Evolutionary conservation across 2,329 filamentous ascomycete genomes (phyloP), one percentile per base, ranked within the genome.

Genomic region (Raffaelea arxii): DNA sequence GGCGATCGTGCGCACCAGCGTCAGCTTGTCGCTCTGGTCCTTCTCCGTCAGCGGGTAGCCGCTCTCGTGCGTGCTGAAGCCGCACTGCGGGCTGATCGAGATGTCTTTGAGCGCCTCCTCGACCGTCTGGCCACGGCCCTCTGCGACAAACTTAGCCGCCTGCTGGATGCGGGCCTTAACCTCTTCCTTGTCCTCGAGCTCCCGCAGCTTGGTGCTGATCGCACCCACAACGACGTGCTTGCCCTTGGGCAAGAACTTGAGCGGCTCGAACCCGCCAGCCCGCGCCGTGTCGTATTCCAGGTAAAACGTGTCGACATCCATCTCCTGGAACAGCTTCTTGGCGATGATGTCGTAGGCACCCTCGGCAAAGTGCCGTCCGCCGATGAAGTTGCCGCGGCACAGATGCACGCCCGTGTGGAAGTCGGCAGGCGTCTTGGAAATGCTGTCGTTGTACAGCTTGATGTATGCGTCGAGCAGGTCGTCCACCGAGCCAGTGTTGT

Each of bases 341-440:
- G 80, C 80, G 48, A 84, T 83, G 50, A 75, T 68, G 59, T 84
- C 80, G 62, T 84, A 84, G 21, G 74, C 75, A 23, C 80, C 80
- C 57, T 82, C 77, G 44, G 77, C 76, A 56, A 84, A 84, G 64
- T 82, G 77, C 24, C 79, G 72, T 19, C 75, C 77, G 46, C 77
- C 75, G 52, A 81, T 77, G 61, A 83, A 84, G 66, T 84, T 84
- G 42, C 74, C 75, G 9, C 74, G 74, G 71, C 85, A 89, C 44
- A 89, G 69, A 59, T 90, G 86, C 16, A 90, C 80, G 40, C 85
- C 85, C 3, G 86, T 74, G 62, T 88, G 84, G 70, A 89, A 77
- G 58, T 89, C 84, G 2, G 69, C 61, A 0, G 84, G 82, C 1
- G 78, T 66, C 55, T 76, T 74, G 56, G 70, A 67, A 58, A 86